Evolutionary conservation across 148 eudicot species (phyloP).

Genomic region (Salicornia ramosissima): DNA sequence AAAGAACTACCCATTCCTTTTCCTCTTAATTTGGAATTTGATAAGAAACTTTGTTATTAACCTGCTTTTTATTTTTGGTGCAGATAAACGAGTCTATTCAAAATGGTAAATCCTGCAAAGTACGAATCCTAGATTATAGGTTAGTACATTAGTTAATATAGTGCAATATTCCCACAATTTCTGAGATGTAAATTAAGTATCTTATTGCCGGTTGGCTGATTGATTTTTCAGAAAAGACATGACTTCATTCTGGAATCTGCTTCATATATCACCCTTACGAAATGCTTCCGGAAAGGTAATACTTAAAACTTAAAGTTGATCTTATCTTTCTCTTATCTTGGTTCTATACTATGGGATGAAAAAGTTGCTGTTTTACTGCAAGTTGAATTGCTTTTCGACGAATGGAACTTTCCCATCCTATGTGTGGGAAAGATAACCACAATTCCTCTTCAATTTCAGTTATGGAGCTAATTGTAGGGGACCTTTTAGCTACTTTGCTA

Average conservation of each 20-base stretch:
- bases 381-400: no score
- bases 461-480: not conserved
- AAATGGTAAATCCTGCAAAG: conserved; percentile 50
- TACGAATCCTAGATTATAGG: conserved; percentile 76
- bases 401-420: no score
- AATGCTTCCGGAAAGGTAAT: conserved; percentile 91
- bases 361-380: no score
- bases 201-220: not conserved
- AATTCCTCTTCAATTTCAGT: not conserved
- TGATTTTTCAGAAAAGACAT: conserved; percentile 57
- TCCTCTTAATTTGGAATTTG: not conserved
- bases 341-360: not conserved
- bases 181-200: not conserved
- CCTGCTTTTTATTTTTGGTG: not conserved
- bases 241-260: conserved; percentile 74
- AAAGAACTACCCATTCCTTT: not conserved
- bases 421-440: not conserved
- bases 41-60: not conserved
- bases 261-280: conserved; percentile 78
- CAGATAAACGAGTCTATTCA: conserved; percentile 64
- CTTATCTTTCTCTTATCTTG: not conserved
- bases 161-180: not conserved
- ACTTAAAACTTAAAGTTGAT: not conserved
- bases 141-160: conserved; percentile 20
- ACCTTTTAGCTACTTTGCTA: not conserved